Conservation (phyloP, 108 stramenopile genomes). For the Fragilariopsis cylindrus region DNA sequence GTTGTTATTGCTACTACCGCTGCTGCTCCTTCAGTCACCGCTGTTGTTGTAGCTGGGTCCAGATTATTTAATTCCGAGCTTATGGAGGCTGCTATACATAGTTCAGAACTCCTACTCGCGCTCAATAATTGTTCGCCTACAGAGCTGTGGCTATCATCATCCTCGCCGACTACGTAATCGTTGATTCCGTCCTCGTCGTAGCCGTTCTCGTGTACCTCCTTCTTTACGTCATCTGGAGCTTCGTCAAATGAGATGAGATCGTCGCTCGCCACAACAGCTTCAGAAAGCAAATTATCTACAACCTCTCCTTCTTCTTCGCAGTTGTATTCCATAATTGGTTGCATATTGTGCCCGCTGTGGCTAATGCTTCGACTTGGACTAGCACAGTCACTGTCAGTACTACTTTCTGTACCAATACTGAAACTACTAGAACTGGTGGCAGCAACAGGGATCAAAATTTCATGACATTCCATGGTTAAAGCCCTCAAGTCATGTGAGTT, state of each 20-base stretch:
- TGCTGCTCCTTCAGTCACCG: background rate
- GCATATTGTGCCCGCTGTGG: background rate
- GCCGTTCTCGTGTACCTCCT: background rate
- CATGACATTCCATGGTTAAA: background rate
- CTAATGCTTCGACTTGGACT: background rate
- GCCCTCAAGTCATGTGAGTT: background rate
- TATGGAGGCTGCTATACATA: background rate
- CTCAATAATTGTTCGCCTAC: conserved; percentile 13
- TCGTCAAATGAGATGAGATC: background rate
- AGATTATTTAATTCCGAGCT: background rate
- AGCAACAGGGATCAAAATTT: background rate
- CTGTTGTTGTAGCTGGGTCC: background rate
- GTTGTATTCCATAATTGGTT: conserved; percentile 3
- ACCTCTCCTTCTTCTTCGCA: background rate
- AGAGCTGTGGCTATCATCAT: conserved; percentile 7
- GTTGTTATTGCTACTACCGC: background rate
- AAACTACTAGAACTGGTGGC: background rate
- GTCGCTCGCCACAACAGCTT: background rate
- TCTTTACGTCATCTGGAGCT: background rate
- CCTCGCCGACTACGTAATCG: conserved; percentile 5
- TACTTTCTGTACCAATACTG: background rate
- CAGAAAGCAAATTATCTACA: background rate
- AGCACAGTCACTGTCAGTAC: background rate
- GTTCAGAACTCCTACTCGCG: background rate
- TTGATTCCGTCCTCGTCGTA: background rate